Percentiles rank a stretch among this genome's conserved stretches.
These are phyloP conservation scores for Samsoniella hepiali DNA, from an alignment of 2,329 filamentous ascomycete genomes.

Conservation along the genomic window DNA sequence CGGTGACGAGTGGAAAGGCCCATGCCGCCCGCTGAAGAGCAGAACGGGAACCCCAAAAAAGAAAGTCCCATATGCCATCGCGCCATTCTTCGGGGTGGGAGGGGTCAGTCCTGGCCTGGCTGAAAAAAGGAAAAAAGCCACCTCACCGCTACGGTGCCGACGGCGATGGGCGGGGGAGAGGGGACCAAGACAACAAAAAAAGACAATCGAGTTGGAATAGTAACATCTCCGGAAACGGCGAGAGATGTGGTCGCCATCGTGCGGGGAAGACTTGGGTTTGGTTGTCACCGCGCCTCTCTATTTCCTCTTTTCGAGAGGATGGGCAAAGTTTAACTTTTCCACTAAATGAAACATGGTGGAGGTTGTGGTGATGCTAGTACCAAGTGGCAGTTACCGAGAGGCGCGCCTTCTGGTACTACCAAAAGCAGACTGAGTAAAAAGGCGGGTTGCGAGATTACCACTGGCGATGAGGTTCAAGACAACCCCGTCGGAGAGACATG, in stretches of 20 bases:
- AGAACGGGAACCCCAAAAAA: neutral
- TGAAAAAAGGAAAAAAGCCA: neutral
- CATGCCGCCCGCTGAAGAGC: slow-evolving; percentile 16
- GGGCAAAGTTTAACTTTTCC: neutral
- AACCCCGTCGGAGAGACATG: neutral
- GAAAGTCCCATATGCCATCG: neutral
- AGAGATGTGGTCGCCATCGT: neutral
- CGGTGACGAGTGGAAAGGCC: slow-evolving; percentile 13
- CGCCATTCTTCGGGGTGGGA: neutral
- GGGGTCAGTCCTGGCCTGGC: neutral
- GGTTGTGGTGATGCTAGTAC: neutral
- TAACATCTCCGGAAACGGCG: neutral
- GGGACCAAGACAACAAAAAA: too few relatives aligned
- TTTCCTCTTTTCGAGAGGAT: neutral
- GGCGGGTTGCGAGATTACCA: neutral
- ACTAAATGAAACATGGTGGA: neutral
- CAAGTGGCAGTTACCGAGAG: too few relatives aligned
- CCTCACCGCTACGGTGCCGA: slow-evolving; percentile 4
- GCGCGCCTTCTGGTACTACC: too few relatives aligned
- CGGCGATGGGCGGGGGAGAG: too few relatives aligned
- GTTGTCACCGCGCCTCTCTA: neutral
- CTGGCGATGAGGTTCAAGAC: neutral
- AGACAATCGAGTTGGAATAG: neutral
- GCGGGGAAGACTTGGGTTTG: neutral
- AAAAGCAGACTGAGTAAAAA: neutral